Percentiles rank a stretch among this genome's conserved stretches.
phyloP scores from a whole-genome alignment of 441 rosid species.

The Sinapis alba region DNA sequence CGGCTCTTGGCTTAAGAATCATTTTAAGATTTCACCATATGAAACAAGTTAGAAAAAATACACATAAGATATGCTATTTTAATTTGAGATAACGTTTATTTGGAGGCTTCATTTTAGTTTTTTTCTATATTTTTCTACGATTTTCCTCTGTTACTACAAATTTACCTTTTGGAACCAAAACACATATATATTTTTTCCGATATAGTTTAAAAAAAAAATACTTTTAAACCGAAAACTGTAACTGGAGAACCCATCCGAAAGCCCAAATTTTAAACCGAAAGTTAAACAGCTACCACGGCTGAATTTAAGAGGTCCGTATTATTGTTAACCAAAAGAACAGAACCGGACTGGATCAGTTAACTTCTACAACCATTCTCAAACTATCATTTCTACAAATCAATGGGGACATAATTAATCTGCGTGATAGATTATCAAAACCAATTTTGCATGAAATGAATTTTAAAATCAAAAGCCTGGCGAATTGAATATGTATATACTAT shows the following conservation, averaged over 20 bases:
- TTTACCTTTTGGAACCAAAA: not conserved
- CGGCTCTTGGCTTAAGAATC: too few relatives aligned
- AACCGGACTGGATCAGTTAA: not conserved
- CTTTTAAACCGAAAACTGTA: not conserved
- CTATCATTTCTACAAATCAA: not conserved
- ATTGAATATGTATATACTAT: not conserved
- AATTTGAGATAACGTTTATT: too few relatives aligned
- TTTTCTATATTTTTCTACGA: not conserved
- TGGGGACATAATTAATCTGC: not conserved
- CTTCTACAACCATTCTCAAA: not conserved
- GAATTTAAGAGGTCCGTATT: not conserved
- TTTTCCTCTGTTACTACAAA: not conserved
- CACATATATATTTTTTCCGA: not conserved
- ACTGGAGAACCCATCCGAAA: not conserved
- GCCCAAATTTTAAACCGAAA: not conserved
- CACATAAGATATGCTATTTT: too few relatives aligned
- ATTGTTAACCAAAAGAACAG: not conserved
- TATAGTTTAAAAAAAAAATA: too few relatives aligned
- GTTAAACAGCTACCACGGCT: not conserved
- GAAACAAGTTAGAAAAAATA: too few relatives aligned
- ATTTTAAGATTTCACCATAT: too few relatives aligned
- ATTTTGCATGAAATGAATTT: not conserved
- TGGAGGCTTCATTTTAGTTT: not conserved
- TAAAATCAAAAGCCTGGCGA: not conserved
- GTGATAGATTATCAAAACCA: not conserved